Evolutionary conservation across 2,329 filamentous ascomycete species (phyloP), one percentile per base, ranked within the genome.

Genomic region (Fusarium anthophilum): DNA sequence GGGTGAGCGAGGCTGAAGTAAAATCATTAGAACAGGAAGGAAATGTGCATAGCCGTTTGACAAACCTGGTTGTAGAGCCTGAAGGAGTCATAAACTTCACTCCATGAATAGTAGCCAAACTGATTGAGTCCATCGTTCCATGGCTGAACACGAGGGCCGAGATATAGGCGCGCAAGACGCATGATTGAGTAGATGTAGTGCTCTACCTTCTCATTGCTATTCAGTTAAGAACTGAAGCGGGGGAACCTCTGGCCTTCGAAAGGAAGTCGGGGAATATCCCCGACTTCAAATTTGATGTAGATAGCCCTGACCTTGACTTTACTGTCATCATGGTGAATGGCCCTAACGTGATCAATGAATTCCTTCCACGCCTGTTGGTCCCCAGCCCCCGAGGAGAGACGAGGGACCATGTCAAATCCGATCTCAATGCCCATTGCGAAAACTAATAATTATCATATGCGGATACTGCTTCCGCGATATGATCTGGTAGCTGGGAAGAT

Each of bases 401-500:
- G 47, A 32, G 47, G 47, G 3, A 50, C 28, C 47, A 50, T 50
- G 11, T 32, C 47, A 13, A 50, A 50, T 3, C 47, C 41, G 5
- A 3, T 1, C 1, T 12, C 41, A 3, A 32, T 32, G 2, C 32
- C 32, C 41, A 50, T 50, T 50, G 28, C 15, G 15, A 50, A 24
- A 32, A 30, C 2, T 20, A 9, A 4, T 22, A 28, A 6, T 30
- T 22, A 3, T n/a, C 28, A 9, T 32, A 17, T 30, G 8, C 28
- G 5, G 22, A 9, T 32, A 7, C 28, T 24, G 28, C 8, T 48
- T 30, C 13, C 9, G 9, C 13, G 26, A 48, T 48, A 11, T 28
- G 26, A 15, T 9, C 14, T 22, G 4, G 5, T 28, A 28, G 4
- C 9, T 8, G 13, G 1, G 13, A 1, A 4, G 8, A 28, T 8